phyloP scores from a whole-genome alignment of 495 filamentous ascomycete genomes.

The Letharia lupina region DNA sequence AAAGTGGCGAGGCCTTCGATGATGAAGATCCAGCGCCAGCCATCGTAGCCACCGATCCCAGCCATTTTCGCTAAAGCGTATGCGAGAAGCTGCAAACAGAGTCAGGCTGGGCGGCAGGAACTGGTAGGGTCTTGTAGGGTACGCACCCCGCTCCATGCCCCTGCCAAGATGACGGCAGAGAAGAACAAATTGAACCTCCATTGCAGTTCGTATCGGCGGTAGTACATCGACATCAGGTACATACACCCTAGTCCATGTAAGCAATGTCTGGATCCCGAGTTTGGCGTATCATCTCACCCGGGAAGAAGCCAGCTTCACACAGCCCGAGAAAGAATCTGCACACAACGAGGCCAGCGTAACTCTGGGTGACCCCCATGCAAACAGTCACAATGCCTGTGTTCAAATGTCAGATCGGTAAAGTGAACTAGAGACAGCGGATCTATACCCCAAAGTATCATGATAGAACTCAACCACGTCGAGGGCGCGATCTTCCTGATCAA shows the following conservation, averaged over 20 bases:
- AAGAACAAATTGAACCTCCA: constrained; percentile 52
- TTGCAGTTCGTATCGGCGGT: constrained; percentile 53
- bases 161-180: constrained; percentile 47
- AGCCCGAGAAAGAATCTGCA: constrained; percentile 51
- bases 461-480: constrained; percentile 44
- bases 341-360: constrained; percentile 47
- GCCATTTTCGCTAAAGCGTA: constrained; percentile 49
- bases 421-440: neutral
- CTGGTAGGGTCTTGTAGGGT: neutral
- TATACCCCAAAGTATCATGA: constrained; percentile 49
- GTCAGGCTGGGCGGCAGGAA: constrained; percentile 1
- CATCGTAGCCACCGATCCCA: constrained; percentile 40
- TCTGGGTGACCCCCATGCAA: constrained; percentile 48
- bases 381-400: constrained; percentile 41
- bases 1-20: constrained; percentile 52
- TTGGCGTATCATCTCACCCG: constrained; percentile 32
- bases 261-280: neutral
- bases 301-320: constrained; percentile 52
- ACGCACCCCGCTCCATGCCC: constrained; percentile 51
- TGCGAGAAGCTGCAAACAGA: constrained; percentile 44
- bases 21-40: constrained; percentile 61
- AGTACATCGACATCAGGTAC: constrained; percentile 55
- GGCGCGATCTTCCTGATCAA: constrained; percentile 58
- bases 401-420: neutral
- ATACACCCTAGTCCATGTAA: constrained; percentile 28